These are phyloP conservation scores for Petunia hybrid DNA, from an alignment of 305 asterid genomes.

Conservation along the genomic window DNA sequence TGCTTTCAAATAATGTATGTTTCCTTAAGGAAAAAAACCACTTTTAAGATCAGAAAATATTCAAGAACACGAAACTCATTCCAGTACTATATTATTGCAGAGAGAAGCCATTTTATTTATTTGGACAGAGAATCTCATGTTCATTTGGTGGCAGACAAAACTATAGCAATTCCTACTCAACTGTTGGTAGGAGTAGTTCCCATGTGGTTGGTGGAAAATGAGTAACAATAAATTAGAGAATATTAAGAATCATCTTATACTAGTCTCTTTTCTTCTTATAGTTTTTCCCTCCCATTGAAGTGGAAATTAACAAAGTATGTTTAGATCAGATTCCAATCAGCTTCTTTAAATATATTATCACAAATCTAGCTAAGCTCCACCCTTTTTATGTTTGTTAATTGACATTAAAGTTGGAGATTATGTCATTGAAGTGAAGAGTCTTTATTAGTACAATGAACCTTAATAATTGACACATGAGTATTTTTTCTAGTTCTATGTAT, in stretches of 20 bases:
- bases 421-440: slow-evolving; percentile 22
- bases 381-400: slow-evolving; percentile 15
- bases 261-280: not conserved
- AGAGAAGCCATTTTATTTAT: slow-evolving; percentile 37
- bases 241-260: slow-evolving; percentile 22
- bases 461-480: slow-evolving; percentile 23
- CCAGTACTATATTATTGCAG: slow-evolving; percentile 40
- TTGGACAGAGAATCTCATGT: slow-evolving; percentile 62
- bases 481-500: not conserved
- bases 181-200: slow-evolving; percentile 43
- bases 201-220: slow-evolving; percentile 62
- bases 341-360: slow-evolving; percentile 38
- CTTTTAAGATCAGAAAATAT: slow-evolving; percentile 36
- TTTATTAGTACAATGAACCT: slow-evolving; percentile 32
- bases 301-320: slow-evolving; percentile 40
- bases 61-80: slow-evolving; percentile 39
- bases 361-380: not conserved
- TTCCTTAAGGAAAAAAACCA: not conserved
- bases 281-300: not conserved
- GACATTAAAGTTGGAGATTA: slow-evolving; percentile 29
- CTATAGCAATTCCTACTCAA: slow-evolving; percentile 39
- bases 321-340: slow-evolving; percentile 58
- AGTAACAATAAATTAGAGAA: slow-evolving; percentile 13
- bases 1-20: slow-evolving; percentile 24
- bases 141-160: slow-evolving; percentile 81